Evolutionary conservation across 306 rosid species (phyloP), one percentile per base, ranked within the genome.

Genomic region (Trifolium subterraneum): DNA sequence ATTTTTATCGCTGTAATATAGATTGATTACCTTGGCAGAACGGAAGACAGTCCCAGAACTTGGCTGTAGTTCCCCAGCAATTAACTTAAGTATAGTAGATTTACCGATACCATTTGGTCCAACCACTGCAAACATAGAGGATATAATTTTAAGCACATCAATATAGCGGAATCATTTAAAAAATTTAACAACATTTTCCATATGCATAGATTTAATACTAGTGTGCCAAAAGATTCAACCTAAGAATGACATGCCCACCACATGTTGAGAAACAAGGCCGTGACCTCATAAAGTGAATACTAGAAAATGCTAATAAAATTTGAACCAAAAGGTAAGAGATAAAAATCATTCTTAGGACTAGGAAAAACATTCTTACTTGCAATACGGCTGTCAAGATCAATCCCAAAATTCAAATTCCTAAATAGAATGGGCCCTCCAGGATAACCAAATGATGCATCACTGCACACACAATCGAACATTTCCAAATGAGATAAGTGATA

Each of bases 41-140:
- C 96, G 99, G 73, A 95, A 95, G 69, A 92, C 90, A 3, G 99
- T 95, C 67, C 99, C 99, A 81, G 96, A 92, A 84, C 66, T 92
- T 75, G 99, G 99, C 76, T 95, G 96, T 51, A 95, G 88, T 7
- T 95, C 99, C 80, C 99, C 99, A 10, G 99, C 89, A 87, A 95
- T 95, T 80, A 95, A 82, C 86, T 95, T 95, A 67, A 95, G 96
- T 77, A 95, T 95, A 18, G 99, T 95, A 62, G 99, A 95, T 82
- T 95, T 95, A n/a, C 99, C 99, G 33, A 95, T 95, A 6, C 99
- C 99, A 82, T 95, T 95, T 68, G 99, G 99, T 54, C 99, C 99
- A 70, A 95, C 99, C 99, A 95, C 99, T 95, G 96, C 79, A 44
- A 84, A 77, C 60, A 81, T 52, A 60, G 56, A 74, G 72, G 19